phyloP scores from a whole-genome alignment of 345 rosid species.

The Aurinia saxatilis region DNA sequence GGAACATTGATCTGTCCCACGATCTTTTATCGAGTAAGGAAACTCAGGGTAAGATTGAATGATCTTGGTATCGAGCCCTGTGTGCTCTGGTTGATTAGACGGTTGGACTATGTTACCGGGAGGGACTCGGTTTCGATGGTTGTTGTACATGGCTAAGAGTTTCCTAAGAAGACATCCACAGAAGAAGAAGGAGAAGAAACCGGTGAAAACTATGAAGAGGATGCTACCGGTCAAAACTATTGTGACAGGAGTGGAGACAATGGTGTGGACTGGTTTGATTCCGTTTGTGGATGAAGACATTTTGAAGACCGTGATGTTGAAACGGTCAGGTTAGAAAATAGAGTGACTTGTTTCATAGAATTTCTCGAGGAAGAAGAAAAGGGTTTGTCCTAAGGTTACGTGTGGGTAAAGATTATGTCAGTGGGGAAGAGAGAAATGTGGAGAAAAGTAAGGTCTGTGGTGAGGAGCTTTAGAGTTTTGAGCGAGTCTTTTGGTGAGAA shows the following conservation, averaged over 20 bases:
- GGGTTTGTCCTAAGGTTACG: not conserved
- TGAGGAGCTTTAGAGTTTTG: not conserved
- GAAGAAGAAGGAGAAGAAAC: constrained; percentile 51
- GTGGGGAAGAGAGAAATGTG: constrained; percentile 21
- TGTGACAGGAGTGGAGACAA: constrained; percentile 38
- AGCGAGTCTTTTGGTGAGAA: constrained; percentile 26
- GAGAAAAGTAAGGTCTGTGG: constrained; percentile 15
- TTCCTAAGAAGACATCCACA: constrained; percentile 45
- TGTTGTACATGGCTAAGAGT: constrained; percentile 27
- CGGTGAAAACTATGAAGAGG: constrained; percentile 46
- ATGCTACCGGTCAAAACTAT: constrained; percentile 47
- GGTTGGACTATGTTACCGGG: constrained; percentile 19
- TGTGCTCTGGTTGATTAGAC: not conserved
- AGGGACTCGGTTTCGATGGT: constrained; percentile 33
- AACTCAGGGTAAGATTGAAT: constrained; percentile 54
- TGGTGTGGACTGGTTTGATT: constrained; percentile 7
- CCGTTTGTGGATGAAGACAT: constrained; percentile 13
- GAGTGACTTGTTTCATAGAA: constrained; percentile 12
- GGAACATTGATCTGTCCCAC: constrained; percentile 36
- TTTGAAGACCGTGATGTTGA: constrained; percentile 22
- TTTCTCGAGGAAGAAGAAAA: constrained; percentile 19
- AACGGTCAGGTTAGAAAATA: constrained; percentile 8
- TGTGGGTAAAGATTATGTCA: constrained; percentile 14
- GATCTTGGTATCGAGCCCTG: constrained; percentile 59
- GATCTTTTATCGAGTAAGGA: constrained; percentile 42